phyloP scores from a whole-genome alignment of 306 rosid species.

The Cicer yamashitae region DNA sequence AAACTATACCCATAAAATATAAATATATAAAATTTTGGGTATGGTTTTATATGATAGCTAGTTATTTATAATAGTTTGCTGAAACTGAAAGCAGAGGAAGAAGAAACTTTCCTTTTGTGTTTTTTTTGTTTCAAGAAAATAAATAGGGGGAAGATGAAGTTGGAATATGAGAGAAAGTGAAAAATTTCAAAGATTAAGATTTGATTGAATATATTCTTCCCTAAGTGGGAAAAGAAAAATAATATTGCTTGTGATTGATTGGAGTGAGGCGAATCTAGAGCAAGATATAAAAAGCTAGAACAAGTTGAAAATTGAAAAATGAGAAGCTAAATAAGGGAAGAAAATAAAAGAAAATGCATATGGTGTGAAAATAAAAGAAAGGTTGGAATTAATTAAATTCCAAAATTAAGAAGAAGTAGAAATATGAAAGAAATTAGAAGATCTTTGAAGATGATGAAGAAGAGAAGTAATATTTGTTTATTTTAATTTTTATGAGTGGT shows the following conservation, averaged over 20 bases:
- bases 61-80: background rate
- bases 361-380: background rate
- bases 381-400: background rate
- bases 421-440: background rate
- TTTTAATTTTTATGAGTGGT: too few relatives aligned
- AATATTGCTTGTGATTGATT: background rate
- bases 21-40: too few relatives aligned
- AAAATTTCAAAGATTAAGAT: slow-evolving; percentile 11
- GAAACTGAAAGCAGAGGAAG: background rate
- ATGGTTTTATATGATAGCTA: too few relatives aligned
- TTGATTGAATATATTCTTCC: background rate
- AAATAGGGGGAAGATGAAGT: background rate
- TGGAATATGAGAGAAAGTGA: slow-evolving; percentile 25
- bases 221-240: background rate
- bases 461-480: background rate
- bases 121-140: background rate
- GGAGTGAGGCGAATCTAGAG: slow-evolving; percentile 35
- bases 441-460: background rate
- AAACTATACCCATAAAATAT: too few relatives aligned
- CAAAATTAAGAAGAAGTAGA: background rate
- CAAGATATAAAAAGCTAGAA: slow-evolving; percentile 20
- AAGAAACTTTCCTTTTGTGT: background rate
- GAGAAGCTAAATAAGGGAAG: background rate
- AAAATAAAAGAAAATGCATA: background rate
- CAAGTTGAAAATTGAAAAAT: background rate